Percentiles rank a stretch among this genome's conserved stretches.
These are phyloP conservation scores for Rhynchospora breviuscula DNA, from an alignment of 176 grass and related monocot genomes.

Conservation along the genomic window DNA sequence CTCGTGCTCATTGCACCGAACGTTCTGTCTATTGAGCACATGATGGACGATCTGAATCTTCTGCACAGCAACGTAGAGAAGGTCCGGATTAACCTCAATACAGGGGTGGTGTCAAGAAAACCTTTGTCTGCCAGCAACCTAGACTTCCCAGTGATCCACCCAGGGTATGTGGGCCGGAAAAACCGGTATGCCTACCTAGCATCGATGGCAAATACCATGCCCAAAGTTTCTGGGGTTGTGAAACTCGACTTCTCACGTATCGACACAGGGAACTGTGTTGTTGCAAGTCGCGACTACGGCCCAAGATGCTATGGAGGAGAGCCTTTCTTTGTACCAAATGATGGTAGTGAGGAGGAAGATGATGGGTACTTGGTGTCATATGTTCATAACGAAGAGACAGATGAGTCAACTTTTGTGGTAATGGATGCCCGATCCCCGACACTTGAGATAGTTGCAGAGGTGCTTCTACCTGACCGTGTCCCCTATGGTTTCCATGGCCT, in stretches of 20 bases:
- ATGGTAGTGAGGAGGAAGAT: conserved; percentile 52
- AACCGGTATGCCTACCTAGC: conserved; percentile 73
- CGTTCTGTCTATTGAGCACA: too few relatives aligned
- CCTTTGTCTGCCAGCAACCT: too few relatives aligned
- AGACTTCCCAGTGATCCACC: conserved; percentile 55
- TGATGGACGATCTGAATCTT: too few relatives aligned
- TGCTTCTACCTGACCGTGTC: conserved; percentile 50
- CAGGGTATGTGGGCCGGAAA: conserved; percentile 39
- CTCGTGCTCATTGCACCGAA: too few relatives aligned
- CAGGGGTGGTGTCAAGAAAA: too few relatives aligned
- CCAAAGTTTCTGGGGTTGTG: conserved; percentile 55
- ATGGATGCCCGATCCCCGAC: conserved; percentile 59
- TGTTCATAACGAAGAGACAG: conserved; percentile 58
- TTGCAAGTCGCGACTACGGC: conserved; percentile 52
- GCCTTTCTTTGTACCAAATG: conserved; percentile 56
- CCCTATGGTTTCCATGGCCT: conserved; percentile 84
- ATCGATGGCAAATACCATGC: conserved; percentile 44
- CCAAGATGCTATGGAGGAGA: conserved; percentile 55
- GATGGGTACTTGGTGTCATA: conserved; percentile 74
- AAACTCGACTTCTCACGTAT: conserved; percentile 50
- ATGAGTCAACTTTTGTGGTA: conserved; percentile 53
- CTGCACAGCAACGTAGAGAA: too few relatives aligned
- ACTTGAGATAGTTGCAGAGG: conserved; percentile 64
- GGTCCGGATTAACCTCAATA: too few relatives aligned
- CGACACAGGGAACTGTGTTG: conserved; percentile 34